phyloP scores from a whole-genome alignment of 73 alveolate species.

The Stentor roeselii region DNA sequence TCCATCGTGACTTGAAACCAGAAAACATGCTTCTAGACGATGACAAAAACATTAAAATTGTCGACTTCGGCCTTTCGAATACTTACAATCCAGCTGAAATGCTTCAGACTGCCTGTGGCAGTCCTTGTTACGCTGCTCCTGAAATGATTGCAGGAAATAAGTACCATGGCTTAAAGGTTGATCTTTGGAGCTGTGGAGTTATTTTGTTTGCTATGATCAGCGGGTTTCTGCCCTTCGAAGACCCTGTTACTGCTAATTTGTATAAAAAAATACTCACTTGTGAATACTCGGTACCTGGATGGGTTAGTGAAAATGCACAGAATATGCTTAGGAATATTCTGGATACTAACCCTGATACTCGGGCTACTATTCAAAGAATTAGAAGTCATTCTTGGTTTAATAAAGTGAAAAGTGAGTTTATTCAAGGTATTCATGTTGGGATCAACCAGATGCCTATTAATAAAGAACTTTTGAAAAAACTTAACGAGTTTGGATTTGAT shows the following conservation, averaged over 20 bases:
- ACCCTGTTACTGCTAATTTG: slow-evolving; percentile 67
- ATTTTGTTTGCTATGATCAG: slow-evolving; percentile 76
- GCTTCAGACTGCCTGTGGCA: slow-evolving; percentile 32
- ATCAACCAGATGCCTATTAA: slow-evolving; percentile 77
- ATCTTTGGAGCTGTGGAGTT: too few species aligned
- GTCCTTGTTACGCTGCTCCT: too few species aligned
- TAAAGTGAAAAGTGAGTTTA: slow-evolving; percentile 41
- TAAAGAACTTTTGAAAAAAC: slow-evolving; percentile 56
- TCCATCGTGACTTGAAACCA: slow-evolving; percentile 75
- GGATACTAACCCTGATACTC: slow-evolving; percentile 69
- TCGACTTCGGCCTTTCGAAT: slow-evolving; percentile 33
- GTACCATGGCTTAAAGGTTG: too few species aligned
- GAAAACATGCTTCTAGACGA: too few species aligned
- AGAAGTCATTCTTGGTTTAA: slow-evolving; percentile 73
- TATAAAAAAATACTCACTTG: slow-evolving; percentile 79
- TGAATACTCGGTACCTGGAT: slow-evolving; percentile 58
- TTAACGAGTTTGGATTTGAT: slow-evolving; percentile 63
- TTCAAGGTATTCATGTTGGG: slow-evolving; percentile 78
- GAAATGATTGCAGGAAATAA: too few species aligned
- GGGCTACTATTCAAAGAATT: slow-evolving; percentile 68
- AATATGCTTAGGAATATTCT: slow-evolving; percentile 72
- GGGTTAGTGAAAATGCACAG: slow-evolving; percentile 51
- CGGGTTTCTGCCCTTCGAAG: slow-evolving; percentile 84
- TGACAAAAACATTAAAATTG: too few species aligned
- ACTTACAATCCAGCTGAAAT: slow-evolving; percentile 24